Evolutionary conservation across 768 basidiomycete species (phyloP), one percentile per base, ranked within the genome.

Genomic region (Termitomyces sp.): DNA sequence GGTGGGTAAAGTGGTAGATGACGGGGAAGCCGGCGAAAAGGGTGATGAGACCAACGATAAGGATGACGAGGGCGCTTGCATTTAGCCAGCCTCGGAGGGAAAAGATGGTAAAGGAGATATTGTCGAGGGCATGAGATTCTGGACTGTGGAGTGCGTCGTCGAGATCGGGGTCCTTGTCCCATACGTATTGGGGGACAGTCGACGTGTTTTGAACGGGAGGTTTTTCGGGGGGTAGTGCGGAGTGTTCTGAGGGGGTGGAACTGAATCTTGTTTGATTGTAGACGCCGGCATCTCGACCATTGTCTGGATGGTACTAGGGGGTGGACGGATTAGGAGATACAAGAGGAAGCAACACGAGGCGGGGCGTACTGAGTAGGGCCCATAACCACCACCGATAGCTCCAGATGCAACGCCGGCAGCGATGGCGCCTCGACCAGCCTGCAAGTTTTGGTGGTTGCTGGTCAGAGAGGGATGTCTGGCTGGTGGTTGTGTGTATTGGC

Each of bases 71-170:
- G 31, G 86, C 87, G 12, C 79, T 75, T n/a, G 81, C 78, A 67
- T 98, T 98, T 31, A 79, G 71, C 83, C 92, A 88, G 1, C 96
- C 96, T 70, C 94, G 80, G 8, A 77, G 71, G 7, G 94, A 95
- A 66, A 94, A 91, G 28, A 89, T 63, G 3, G 85, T 84, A 57
- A 88, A 89, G 7, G 79, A 76, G 51, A 73, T 73, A 57, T 87
- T 81, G 26, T 80, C 72, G 0, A 77, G 76, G 3, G 80, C 82
- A 53, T 86, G 77, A n/a, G 81, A 75, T 73, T 92, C 90, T 45
- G 85, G 92, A 75, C 92, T 90, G 70, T 98, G 95, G 21, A 98
- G 78, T 21, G 84, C 81, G 68, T 98, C 95, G 74, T 97, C 94
- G 17, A 89, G 77, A 67, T 95, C 93, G 9, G 91, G 86, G 56